Evolutionary conservation across 441 rosid species (phyloP).

Genomic region (Syzygium syzygioides): DNA sequence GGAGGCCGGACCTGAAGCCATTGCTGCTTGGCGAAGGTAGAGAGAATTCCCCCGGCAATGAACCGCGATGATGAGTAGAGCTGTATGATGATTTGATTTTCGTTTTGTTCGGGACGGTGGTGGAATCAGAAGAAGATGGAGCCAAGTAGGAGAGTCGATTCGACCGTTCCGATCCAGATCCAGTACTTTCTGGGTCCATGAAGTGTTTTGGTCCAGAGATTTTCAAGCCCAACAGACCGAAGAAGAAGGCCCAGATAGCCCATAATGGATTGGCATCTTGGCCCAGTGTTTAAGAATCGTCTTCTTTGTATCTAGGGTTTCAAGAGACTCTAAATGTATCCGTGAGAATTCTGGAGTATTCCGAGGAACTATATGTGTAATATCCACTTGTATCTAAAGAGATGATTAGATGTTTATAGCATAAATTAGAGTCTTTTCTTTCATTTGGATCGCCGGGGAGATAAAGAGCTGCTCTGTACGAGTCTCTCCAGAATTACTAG

Average conservation of each 20-base stretch:
- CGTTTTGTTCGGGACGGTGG: neutral
- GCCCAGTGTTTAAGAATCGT: neutral
- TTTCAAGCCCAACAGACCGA: neutral
- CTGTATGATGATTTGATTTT: neutral
- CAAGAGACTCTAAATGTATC: neutral
- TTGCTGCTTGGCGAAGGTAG: neutral
- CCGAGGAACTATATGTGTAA: neutral
- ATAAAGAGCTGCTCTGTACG: neutral
- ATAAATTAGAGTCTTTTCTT: neutral
- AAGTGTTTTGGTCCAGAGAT: neutral
- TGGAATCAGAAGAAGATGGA: neutral
- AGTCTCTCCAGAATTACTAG: neutral
- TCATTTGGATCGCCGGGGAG: neutral
- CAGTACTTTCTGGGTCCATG: neutral
- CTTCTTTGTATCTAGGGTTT: neutral
- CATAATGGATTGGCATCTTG: neutral
- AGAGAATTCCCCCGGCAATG: neutral
- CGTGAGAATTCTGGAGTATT: neutral
- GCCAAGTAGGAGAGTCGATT: neutral
- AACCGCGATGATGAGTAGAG: neutral
- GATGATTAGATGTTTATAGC: no score
- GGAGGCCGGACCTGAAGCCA: constrained; percentile 6
- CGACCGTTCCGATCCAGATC: neutral
- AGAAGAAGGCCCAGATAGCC: neutral
- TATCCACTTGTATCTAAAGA: neutral